Conservation (phyloP, 257 asterid species). For the Nicotiana paniculata region DNA sequence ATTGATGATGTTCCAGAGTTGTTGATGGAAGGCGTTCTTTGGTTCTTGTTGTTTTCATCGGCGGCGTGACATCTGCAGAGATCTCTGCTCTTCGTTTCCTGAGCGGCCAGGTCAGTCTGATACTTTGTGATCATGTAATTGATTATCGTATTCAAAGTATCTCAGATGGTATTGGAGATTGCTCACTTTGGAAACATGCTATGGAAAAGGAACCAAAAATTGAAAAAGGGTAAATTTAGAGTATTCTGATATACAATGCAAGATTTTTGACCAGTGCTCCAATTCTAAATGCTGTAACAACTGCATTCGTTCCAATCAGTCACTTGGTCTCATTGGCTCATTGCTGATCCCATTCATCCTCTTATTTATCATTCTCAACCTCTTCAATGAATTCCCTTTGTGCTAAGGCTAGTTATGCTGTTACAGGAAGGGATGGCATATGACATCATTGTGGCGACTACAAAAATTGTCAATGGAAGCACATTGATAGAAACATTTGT, state of each 20-base stretch:
- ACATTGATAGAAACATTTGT: slow-evolving; percentile 60
- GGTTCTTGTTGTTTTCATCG: slow-evolving; percentile 91
- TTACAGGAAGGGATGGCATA: slow-evolving; percentile 88
- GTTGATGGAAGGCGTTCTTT: slow-evolving; percentile 83
- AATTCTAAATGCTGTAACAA: background rate
- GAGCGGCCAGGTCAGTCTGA: slow-evolving; percentile 61
- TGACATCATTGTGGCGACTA: slow-evolving; percentile 80
- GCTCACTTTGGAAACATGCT: background rate
- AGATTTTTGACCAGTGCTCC: background rate
- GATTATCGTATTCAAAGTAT: background rate
- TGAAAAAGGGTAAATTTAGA: background rate
- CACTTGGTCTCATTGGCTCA: background rate
- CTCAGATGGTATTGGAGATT: background rate
- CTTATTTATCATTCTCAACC: background rate
- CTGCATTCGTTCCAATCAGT: background rate
- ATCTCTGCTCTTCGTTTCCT: slow-evolving; percentile 96
- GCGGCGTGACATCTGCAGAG: slow-evolving; percentile 98
- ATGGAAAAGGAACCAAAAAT: background rate
- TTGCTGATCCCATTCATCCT: no score
- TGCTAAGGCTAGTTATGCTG: background rate
- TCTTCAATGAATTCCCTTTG: background rate
- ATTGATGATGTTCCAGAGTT: slow-evolving; percentile 39
- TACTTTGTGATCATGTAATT: background rate
- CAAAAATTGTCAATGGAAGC: slow-evolving; percentile 66
- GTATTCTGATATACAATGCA: background rate